A percentile compares a stretch with the other conserved stretches of the same genome.
Evolutionary conservation across 148 eudicot species (phyloP).

Genomic region (Vaccinium vitisidaea): DNA sequence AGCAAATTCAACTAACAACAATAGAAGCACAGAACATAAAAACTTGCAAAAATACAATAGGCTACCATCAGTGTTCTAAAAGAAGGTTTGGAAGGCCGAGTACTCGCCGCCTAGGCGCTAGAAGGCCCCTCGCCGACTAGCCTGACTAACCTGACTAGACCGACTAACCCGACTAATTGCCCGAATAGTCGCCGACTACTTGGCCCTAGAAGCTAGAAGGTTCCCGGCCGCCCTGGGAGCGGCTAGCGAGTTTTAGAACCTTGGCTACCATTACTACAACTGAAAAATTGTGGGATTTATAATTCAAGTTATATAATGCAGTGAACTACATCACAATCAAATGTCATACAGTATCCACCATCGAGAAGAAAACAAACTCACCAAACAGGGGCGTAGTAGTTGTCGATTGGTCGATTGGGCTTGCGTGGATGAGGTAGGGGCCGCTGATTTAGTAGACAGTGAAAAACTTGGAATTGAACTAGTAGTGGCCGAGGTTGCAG

Average conservation of each 20-base stretch:
- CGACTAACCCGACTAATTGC: no score
- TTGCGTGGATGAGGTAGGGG: conserved; percentile 25
- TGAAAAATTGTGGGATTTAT: neutral
- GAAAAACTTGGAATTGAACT: conserved; percentile 31
- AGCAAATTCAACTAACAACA: neutral
- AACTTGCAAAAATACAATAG: neutral
- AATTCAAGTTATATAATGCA: neutral
- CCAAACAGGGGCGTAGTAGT: conserved; percentile 31
- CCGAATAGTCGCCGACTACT: no score
- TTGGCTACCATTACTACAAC: neutral
- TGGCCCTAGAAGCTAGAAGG: no score
- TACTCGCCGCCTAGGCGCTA: no score
- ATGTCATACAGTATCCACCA: neutral
- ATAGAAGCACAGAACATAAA: neutral
- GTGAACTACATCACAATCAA: neutral
- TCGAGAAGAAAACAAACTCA: conserved; percentile 10
- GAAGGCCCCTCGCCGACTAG: no score
- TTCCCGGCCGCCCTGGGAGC: no score
- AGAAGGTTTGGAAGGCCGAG: no score
- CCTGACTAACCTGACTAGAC: no score
- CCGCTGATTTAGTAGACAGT: conserved; percentile 12
- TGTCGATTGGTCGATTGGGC: conserved; percentile 36
- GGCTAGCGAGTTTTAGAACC: no score
- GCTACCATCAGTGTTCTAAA: no score
- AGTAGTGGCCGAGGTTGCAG: conserved; percentile 20